These are phyloP conservation scores for Backusella tuberculispora DNA, from an alignment of 192 early-diverging fungal species.

Conservation along the genomic window DNA sequence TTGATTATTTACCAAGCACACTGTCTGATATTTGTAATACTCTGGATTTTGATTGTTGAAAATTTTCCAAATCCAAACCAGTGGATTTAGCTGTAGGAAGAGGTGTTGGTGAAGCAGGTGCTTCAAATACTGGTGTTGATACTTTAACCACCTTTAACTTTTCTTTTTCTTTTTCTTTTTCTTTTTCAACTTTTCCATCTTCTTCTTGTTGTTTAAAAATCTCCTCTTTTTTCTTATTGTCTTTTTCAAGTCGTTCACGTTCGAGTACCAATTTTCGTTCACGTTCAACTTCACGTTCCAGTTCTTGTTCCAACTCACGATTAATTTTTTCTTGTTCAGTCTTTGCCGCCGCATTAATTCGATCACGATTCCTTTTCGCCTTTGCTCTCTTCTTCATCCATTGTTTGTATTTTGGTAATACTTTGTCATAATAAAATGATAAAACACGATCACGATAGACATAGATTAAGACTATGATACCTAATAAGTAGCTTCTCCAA, in stretches of 20 bases:
- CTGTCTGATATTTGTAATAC: constrained; percentile 33
- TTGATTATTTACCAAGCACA: constrained; percentile 27
- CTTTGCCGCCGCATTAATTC: neutral
- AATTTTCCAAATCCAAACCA: constrained; percentile 26
- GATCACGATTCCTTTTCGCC: constrained; percentile 9
- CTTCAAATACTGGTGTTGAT: neutral
- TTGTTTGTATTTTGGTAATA: constrained; percentile 16
- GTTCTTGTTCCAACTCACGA: neutral
- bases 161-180: constrained; percentile 1
- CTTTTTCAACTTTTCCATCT: neutral
- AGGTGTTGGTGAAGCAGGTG: neutral
- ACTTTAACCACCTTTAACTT: neutral
- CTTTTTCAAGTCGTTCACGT: neutral
- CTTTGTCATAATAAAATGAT: constrained; percentile 6
- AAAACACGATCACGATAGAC: constrained; percentile 13
- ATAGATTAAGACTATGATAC: constrained; percentile 16
- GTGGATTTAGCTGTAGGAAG: neutral
- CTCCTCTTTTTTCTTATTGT: neutral
- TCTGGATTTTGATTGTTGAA: constrained; percentile 16
- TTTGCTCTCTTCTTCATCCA: constrained; percentile 18
- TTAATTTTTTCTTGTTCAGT: constrained; percentile 11
- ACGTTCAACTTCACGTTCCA: neutral
- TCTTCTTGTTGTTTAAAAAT: neutral
- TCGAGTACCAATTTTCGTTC: neutral
- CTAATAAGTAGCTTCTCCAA: constrained; percentile 37